Conservation (phyloP, 208 protist species). For the Sergeia podlipaevii region DNA sequence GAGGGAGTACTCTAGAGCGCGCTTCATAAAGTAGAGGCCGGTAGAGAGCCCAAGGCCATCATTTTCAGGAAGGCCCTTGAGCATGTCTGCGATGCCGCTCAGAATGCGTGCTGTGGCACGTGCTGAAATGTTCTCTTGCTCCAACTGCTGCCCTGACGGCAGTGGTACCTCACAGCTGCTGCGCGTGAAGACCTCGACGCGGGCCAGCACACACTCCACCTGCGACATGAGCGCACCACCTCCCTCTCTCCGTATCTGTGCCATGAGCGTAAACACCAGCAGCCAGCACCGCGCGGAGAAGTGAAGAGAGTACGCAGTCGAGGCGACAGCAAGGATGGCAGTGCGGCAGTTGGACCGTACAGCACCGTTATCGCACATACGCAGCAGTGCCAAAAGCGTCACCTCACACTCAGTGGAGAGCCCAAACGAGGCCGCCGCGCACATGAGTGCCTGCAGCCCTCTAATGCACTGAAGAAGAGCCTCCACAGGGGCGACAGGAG, state of each 20-base stretch:
- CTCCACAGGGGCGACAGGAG: slow-evolving; percentile 31
- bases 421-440: slow-evolving; percentile 65
- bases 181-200: slow-evolving; percentile 68
- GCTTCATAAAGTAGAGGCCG: slow-evolving; percentile 50
- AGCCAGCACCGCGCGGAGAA: slow-evolving; percentile 75
- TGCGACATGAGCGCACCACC: slow-evolving; percentile 24
- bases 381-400: slow-evolving; percentile 59
- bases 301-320: slow-evolving; percentile 58
- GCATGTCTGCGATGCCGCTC: slow-evolving; percentile 38
- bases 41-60: slow-evolving; percentile 45
- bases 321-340: slow-evolving; percentile 59
- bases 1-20: slow-evolving; percentile 61
- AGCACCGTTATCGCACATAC: slow-evolving; percentile 43
- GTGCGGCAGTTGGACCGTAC: slow-evolving; percentile 43
- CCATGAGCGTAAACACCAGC: slow-evolving; percentile 50
- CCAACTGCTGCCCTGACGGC: too few species aligned
- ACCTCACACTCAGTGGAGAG: slow-evolving; percentile 78
- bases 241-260: slow-evolving; percentile 33
- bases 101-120: slow-evolving; percentile 47
- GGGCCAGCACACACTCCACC: slow-evolving; percentile 60
- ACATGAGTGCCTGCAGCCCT: slow-evolving; percentile 69
- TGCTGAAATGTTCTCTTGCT: slow-evolving; percentile 4
- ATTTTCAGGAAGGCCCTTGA: slow-evolving; percentile 25
- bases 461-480: slow-evolving; percentile 57
- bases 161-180: slow-evolving; percentile 27